Base-by-base conservation (phyloP, 75 land plant genomes). In the Pinus taeda region DNA sequence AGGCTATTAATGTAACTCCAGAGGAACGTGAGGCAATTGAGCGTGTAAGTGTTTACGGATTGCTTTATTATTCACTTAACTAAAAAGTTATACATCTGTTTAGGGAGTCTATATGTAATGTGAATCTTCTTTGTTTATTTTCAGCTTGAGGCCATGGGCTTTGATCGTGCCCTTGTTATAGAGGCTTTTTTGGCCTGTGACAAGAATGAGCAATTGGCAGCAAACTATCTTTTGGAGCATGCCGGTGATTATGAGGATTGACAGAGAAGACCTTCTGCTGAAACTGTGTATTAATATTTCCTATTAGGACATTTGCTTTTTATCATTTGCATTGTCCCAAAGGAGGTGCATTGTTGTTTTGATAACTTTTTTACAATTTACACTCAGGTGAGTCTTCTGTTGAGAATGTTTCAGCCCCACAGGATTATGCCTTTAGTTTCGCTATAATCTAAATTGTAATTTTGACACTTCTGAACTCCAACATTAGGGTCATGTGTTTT, bases 11-110 rank as follows among this genome's bases (percentile, higher is more conserved):
- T 45, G 97, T 95, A 60, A 95, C 98, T 15, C 97, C 97, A 1
- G 98, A 95, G 79, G 98, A 95, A 77, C 86, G 96, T 69, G 96
- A 95, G 77, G 97, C 98, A 55, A 93, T 95, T 74, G 97, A 91
- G 65, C 89, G 98, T 59, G 98, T 95, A 91, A 77, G 92, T 87
- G 75, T 5, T 9, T 60, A 33, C 37, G 6, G 30, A 9, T 12
- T 0, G 70, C 21, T 57, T 59, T 73, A 15, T 39, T 24, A n/a
- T 11, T 81, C 11, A 18, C 15, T 57, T 81, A 33, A 3, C 17
- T 36, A 57, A 58, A 24, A 42, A 57, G 3, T 60, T 6, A 17
- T 37, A 15, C 15, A 39, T 75, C 39, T 60, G 49, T 13, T 56
- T 1, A 49, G 55, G 11, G 55, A 49, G 55, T 49, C 55, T 49